phyloP scores from a whole-genome alignment of 768 basidiomycete genomes.

The Vararia minispora region DNA sequence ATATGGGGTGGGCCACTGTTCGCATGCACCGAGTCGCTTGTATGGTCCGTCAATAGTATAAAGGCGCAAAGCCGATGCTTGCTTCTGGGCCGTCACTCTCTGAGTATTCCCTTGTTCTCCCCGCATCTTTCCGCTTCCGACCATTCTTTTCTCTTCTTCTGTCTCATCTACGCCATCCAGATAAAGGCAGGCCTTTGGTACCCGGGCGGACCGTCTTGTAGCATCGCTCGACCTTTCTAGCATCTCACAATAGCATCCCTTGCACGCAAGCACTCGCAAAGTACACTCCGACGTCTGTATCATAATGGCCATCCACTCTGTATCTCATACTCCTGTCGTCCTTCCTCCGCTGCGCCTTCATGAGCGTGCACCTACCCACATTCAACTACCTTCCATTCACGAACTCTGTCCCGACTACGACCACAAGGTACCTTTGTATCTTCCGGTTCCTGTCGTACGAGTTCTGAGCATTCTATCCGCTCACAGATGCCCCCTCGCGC shows the following conservation, averaged over 20 bases:
- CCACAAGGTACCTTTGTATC: background rate
- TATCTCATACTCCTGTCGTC: slow-evolving; percentile 10
- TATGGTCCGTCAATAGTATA: slow-evolving; percentile 8
- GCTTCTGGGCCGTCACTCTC: too few relatives aligned
- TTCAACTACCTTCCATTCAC: slow-evolving; percentile 5
- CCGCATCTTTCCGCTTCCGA: background rate
- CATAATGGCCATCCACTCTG: slow-evolving; percentile 10
- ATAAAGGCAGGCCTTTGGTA: slow-evolving; percentile 22
- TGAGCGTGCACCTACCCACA: slow-evolving; percentile 1
- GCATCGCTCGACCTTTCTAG: background rate
- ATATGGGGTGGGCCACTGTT: background rate
- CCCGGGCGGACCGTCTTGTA: slow-evolving; percentile 15
- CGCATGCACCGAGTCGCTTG: background rate
- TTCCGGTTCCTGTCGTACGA: background rate
- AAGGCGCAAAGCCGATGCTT: too few relatives aligned
- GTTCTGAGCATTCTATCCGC: background rate
- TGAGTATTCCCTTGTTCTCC: background rate
- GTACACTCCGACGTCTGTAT: slow-evolving; percentile 6
- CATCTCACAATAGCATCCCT: background rate
- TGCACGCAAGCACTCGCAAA: background rate
- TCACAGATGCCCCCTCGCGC: background rate
- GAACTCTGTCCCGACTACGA: slow-evolving; percentile 1
- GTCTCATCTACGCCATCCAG: slow-evolving; percentile 6
- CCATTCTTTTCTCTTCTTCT: slow-evolving; percentile 7
- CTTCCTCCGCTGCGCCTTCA: slow-evolving; percentile 9